Percentiles rank a stretch among this genome's conserved stretches.
These are phyloP conservation scores for Vanderwaltozyma yarrowii DNA, from an alignment of 805 yeast genomes.

Conservation along the genomic window DNA sequence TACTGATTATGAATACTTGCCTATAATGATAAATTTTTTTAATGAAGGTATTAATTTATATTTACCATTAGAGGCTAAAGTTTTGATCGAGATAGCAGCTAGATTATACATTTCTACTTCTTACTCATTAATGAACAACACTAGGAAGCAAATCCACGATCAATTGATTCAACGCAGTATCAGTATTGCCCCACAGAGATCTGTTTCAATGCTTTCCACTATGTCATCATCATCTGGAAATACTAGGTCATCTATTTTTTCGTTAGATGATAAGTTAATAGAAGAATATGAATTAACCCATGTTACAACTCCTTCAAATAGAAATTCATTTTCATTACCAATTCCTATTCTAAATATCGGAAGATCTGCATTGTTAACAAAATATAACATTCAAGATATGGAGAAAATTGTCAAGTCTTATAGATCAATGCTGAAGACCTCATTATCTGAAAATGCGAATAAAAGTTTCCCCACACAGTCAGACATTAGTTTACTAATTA, in stretches of 20 bases:
- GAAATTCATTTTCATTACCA: slow-evolving; percentile 31
- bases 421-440: slow-evolving; percentile 21
- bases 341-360: slow-evolving; percentile 24
- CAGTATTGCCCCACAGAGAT: not conserved
- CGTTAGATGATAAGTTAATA: slow-evolving; percentile 38
- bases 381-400: slow-evolving; percentile 27
- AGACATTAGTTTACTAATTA: slow-evolving; percentile 1
- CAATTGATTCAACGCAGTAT: not conserved
- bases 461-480: not conserved
- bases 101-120: slow-evolving; percentile 32
- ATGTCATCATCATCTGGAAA: slow-evolving; percentile 13
- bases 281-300: slow-evolving; percentile 47
- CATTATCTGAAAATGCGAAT: not conserved
- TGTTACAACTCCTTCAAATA: slow-evolving; percentile 28
- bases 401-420: slow-evolving; percentile 44
- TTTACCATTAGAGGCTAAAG: slow-evolving; percentile 58
- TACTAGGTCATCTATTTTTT: slow-evolving; percentile 17
- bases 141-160: slow-evolving; percentile 30
- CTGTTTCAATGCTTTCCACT: slow-evolving; percentile 8
- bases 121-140: not conserved
- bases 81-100: slow-evolving; percentile 52
- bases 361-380: slow-evolving; percentile 30
- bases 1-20: slow-evolving; percentile 47
- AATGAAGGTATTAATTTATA: slow-evolving; percentile 59
- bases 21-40: slow-evolving; percentile 67